Conservation (phyloP, 148 eudicot species). For the Limonium bicolor region DNA sequence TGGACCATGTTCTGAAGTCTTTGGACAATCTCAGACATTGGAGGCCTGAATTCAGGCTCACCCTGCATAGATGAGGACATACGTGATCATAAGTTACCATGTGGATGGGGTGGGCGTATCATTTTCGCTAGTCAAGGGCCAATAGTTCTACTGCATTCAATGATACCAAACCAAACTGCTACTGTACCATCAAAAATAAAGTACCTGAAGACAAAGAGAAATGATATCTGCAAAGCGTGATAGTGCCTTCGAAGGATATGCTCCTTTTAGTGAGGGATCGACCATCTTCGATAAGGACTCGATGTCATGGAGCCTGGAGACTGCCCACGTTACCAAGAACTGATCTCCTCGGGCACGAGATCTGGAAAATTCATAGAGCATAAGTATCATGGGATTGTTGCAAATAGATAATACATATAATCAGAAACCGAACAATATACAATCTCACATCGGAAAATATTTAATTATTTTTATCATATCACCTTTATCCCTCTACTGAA, state of each 20-base stretch:
- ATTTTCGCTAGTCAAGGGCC: neutral
- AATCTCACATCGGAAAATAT: too few relatives aligned
- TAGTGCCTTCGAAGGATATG: constrained; percentile 67
- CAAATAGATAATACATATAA: too few relatives aligned
- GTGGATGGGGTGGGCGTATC: neutral
- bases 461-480: too few relatives aligned
- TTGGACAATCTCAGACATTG: constrained; percentile 86
- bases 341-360: constrained; percentile 72
- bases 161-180: neutral
- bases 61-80: constrained; percentile 21
- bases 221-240: constrained; percentile 94
- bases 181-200: too few relatives aligned
- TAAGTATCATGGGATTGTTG: too few relatives aligned
- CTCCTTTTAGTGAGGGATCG: constrained; percentile 58
- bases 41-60: constrained; percentile 92
- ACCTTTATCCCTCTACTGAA: too few relatives aligned
- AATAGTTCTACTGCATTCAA: neutral
- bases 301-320: constrained; percentile 77
- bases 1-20: constrained; percentile 58
- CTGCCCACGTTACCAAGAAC: constrained; percentile 79
- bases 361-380: too few relatives aligned
- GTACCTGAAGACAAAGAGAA: constrained; percentile 82
- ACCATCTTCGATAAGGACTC: constrained; percentile 87
- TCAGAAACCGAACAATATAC: too few relatives aligned
- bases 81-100: neutral